Evolutionary conservation across 2,329 filamentous ascomycete genomes (phyloP).

Genomic region (Neonectria hederae): DNA sequence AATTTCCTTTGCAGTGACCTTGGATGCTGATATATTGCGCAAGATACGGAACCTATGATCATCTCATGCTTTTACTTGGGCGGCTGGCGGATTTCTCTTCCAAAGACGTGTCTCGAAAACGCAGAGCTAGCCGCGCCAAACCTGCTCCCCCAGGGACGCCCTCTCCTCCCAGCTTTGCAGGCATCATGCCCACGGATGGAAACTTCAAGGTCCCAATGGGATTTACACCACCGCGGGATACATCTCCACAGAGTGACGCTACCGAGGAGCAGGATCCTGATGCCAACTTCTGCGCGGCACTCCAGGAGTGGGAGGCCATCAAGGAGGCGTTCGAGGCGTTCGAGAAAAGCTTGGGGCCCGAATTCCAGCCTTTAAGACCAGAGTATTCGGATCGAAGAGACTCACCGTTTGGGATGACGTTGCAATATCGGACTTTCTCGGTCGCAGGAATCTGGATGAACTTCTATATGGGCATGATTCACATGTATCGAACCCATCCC

Average conservation of each 20-base stretch:
- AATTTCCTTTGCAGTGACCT: too few species aligned
- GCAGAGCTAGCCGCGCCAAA: constrained; percentile 61
- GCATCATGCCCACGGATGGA: constrained; percentile 64
- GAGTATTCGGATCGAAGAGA: constrained; percentile 70
- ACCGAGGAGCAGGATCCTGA: constrained; percentile 68
- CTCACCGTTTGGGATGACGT: constrained; percentile 81
- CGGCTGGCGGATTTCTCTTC: constrained; percentile 82
- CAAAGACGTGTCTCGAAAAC: constrained; percentile 81
- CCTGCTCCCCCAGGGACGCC: constrained; percentile 43
- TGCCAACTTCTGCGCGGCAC: constrained; percentile 72
- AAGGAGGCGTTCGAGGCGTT: constrained; percentile 75
- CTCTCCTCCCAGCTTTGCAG: constrained; percentile 59
- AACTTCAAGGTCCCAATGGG: constrained; percentile 62
- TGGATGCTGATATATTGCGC: constrained; percentile 37
- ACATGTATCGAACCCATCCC: constrained; percentile 84
- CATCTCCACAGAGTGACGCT: constrained; percentile 54
- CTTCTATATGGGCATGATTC: constrained; percentile 85
- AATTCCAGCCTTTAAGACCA: constrained; percentile 78
- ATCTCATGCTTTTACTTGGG: constrained; percentile 82
- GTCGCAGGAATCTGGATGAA: constrained; percentile 89
- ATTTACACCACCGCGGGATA: constrained; percentile 60
- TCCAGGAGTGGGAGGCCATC: constrained; percentile 82
- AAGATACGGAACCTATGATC: constrained; percentile 89
- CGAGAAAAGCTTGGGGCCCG: constrained; percentile 71
- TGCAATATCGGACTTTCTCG: constrained; percentile 86